Evolutionary conservation across 352 stramenopile genomes (phyloP), one percentile per base, ranked within the genome.

Genomic region (Phytopythium boreale): DNA sequence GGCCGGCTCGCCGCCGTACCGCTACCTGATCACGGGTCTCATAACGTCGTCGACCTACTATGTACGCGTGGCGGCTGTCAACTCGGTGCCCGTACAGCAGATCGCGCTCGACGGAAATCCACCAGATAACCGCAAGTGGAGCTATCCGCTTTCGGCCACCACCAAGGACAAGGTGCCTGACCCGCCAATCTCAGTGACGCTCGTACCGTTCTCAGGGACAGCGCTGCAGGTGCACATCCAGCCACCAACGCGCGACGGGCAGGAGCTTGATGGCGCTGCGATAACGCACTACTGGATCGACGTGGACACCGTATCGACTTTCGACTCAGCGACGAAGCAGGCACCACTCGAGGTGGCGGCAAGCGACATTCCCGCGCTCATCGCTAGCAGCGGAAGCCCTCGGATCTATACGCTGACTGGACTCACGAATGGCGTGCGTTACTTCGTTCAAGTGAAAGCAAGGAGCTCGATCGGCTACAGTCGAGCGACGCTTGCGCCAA

Each of bases 121-220:
- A 15, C 83, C 82, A 12, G 77, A 98, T 64, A 98, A 98, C 64
- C 93, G 92, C 22, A 88, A 97, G 63, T 99, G 95, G 95, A 97
- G 89, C 31, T 87, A 81, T 15, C 67, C 73, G 8, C 53, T 95
- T 4, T 86, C 83, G 29, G 82, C 85, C 0, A 84, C 79, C 1
- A 93, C 95, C 0, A 77, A 79, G 24, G 80, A 98, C 67, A 89
- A 90, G 62, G 79, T 91, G 17, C 93, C 96, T 7, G 83, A 92
- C 51, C 72, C 79, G 4, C 82, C 87, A 0, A 51, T 91, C 2
- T 80, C 68, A 4, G 85, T 93, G 7, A 77, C 72, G 11, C 36
- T 93, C 9, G 80, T 79, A 29, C 73, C 80, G 7, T 90, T 83
- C 37, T 92, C 79, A 6, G 75, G 66, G 8, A 84, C 81, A 6